Percentiles rank a stretch among this genome's conserved stretches.
Evolutionary conservation across 1,284 basidiomycete genomes (phyloP).

Genomic region (Puccinia horiana): DNA sequence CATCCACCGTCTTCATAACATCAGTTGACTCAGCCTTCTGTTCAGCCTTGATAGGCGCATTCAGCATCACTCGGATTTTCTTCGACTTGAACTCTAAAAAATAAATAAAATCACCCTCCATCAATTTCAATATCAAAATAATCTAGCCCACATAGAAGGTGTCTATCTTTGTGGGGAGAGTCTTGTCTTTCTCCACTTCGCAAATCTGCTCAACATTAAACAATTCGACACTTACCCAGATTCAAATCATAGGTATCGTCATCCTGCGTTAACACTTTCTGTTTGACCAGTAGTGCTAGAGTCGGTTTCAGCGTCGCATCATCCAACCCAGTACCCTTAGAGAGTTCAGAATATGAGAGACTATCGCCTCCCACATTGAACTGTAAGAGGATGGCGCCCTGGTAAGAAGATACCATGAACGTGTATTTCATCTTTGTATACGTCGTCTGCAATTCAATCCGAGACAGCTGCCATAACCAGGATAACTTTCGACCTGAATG

Average conservation of each 20-base stretch:
- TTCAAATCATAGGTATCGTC: slow-evolving; percentile 88
- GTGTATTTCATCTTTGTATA: slow-evolving; percentile 94
- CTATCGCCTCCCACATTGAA: slow-evolving; percentile 84
- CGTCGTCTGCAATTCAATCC: slow-evolving; percentile 91
- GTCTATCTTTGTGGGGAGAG: no score
- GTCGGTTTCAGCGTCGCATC: slow-evolving; percentile 83
- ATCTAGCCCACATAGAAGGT: no score
- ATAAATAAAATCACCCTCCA: not conserved
- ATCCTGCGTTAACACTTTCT: slow-evolving; percentile 79
- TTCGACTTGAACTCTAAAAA: slow-evolving; percentile 85
- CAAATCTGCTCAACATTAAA: not conserved
- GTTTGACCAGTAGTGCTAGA: slow-evolving; percentile 79
- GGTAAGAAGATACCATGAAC: slow-evolving; percentile 90
- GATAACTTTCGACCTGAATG: slow-evolving; percentile 92
- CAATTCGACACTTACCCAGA: slow-evolving; percentile 67
- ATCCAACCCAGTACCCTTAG: slow-evolving; percentile 77
- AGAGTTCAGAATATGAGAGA: slow-evolving; percentile 76
- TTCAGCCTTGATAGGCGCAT: slow-evolving; percentile 90
- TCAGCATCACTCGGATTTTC: slow-evolving; percentile 92
- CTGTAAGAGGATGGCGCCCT: slow-evolving; percentile 89
- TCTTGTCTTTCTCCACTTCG: not conserved
- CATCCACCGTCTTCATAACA: slow-evolving; percentile 92
- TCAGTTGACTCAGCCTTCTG: slow-evolving; percentile 87
- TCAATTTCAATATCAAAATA: not conserved
- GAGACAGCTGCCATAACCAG: slow-evolving; percentile 97